Conservation (phyloP, 2,329 filamentous ascomycete genomes). For the Hypoxylon sp. region DNA sequence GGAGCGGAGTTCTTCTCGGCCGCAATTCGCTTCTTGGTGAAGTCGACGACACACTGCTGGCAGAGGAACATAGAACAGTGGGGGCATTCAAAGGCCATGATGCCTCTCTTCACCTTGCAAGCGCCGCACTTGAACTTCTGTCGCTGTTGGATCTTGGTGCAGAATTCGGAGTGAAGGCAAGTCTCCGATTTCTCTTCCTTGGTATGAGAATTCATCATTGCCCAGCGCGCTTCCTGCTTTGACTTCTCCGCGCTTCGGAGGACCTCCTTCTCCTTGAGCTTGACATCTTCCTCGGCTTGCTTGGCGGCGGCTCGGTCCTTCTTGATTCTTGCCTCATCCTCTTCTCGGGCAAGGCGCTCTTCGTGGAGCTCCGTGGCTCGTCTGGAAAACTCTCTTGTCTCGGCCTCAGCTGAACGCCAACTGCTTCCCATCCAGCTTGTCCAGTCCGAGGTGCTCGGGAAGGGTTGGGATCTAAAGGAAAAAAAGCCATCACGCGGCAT, state of each 20-base stretch:
- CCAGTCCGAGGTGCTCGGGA: too few relatives aligned
- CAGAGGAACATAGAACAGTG: conserved; percentile 45
- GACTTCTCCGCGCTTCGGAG: conserved; percentile 23
- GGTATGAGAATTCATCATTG: conserved; percentile 24
- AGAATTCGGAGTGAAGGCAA: conserved; percentile 49
- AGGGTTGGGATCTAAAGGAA: too few relatives aligned
- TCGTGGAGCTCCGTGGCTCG: not conserved
- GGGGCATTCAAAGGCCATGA: conserved; percentile 48
- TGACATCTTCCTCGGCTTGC: conserved; percentile 28
- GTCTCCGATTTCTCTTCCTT: conserved; percentile 38
- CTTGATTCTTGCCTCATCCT: conserved; percentile 5
- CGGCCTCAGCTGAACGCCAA: too few relatives aligned
- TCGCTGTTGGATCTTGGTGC: conserved; percentile 40
- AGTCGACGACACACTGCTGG: conserved; percentile 46
- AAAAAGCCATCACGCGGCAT: too few relatives aligned
- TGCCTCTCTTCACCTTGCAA: conserved; percentile 45
- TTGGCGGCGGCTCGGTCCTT: conserved; percentile 18
- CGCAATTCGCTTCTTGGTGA: conserved; percentile 34
- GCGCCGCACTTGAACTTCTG: conserved; percentile 49
- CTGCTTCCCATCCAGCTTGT: too few relatives aligned
- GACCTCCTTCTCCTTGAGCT: conserved; percentile 2
- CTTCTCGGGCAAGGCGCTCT: not conserved
- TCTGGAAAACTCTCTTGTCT: not conserved
- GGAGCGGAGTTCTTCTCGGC: conserved; percentile 6
- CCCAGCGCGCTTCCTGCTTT: conserved; percentile 46